Evolutionary conservation across 768 basidiomycete species (phyloP), one percentile per base, ranked within the genome.

Genomic region (Lactarius trivialis): DNA sequence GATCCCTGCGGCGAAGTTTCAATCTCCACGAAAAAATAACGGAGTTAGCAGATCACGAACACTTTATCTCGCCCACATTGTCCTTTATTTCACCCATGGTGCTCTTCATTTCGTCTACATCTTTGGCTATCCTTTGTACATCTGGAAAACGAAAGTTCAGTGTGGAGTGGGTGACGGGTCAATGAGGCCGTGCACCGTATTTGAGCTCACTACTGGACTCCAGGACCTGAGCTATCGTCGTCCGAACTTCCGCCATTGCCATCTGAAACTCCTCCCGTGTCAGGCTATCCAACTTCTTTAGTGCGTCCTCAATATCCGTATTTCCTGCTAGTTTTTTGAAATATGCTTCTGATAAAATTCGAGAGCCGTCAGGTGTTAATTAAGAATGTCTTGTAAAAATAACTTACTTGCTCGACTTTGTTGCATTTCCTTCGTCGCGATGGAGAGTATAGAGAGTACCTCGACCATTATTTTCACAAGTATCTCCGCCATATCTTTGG

Each of bases 51-150:
- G 19, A 41, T 8, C 19, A 41, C 39, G 19, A n/a, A 41, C 39
- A 41, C 17, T 41, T 41, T 3, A 41, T 41, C 17, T 37, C 15
- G 3, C 37, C 37, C 37, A 37, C 1, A 15, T 37, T 15, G 15
- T 37, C 6, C 37, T 14, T 15, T 37, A 37, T 37, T 17, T 17
- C 15, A 2, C 17, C 19, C 19, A 41, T 4, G n/a, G 39, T 19
- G 2, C 3, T 19, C 1, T 41, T 8, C 0, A 0, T 4, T n/a
- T 41, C n/a, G 19, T n/a, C 12, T 1, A 19, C 0, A 41, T 1
- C 39, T 41, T n/a, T n/a, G n/a, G n/a, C n/a, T n/a, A n/a, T n/a
- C n/a, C n/a, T n/a, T n/a, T n/a, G n/a, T n/a, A n/a, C n/a, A n/a
- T n/a, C n/a, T 7, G 19, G 15, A 7, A 9, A 8, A n/a, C 1